These are phyloP conservation scores for Metarhizium sp. DNA, from an alignment of 2,329 filamentous ascomycete genomes.

Conservation along the genomic window DNA sequence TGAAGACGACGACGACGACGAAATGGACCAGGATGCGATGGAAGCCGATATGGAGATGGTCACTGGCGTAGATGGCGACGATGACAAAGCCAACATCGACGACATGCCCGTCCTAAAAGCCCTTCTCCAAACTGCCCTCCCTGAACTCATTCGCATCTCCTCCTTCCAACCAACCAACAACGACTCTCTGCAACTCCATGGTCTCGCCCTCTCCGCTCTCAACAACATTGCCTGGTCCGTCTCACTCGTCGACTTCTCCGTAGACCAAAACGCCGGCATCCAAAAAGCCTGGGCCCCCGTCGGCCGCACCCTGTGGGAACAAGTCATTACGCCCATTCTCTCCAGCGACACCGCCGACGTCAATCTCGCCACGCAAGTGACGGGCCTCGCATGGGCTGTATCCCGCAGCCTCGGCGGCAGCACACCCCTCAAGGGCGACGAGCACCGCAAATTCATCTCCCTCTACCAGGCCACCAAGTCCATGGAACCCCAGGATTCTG, in stretches of 20 bases:
- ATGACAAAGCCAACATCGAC: constrained; percentile 30
- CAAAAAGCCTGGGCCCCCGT: constrained; percentile 43
- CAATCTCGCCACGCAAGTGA: constrained; percentile 51
- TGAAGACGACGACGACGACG: constrained; percentile 34
- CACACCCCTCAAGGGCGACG: constrained; percentile 38
- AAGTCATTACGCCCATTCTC: constrained; percentile 47
- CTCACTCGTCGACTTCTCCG: constrained; percentile 49
- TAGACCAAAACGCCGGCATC: constrained; percentile 42
- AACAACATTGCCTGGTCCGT: constrained; percentile 62
- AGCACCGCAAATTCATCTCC: constrained; percentile 55
- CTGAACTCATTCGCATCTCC: constrained; percentile 37
- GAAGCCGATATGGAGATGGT: constrained; percentile 58
- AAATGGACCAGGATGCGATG: constrained; percentile 48
- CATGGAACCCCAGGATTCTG: constrained; percentile 15
- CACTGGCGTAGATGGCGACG: constrained; percentile 37
- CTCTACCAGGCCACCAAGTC: constrained; percentile 50
- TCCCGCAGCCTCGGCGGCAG: constrained; percentile 43
- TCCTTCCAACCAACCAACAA: constrained; percentile 30
- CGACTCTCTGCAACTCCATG: constrained; percentile 35
- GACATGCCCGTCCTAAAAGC: constrained; percentile 44
- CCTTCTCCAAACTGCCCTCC: constrained; percentile 24
- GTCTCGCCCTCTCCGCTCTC: constrained; percentile 48
- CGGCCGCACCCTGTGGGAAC: constrained; percentile 47
- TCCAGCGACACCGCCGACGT: constrained; percentile 53
- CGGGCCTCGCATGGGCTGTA: constrained; percentile 57